Percentiles rank a stretch among this genome's conserved stretches.
These are phyloP conservation scores for Nicotiana knightiana DNA, from an alignment of 257 asterid species.

Conservation along the genomic window DNA sequence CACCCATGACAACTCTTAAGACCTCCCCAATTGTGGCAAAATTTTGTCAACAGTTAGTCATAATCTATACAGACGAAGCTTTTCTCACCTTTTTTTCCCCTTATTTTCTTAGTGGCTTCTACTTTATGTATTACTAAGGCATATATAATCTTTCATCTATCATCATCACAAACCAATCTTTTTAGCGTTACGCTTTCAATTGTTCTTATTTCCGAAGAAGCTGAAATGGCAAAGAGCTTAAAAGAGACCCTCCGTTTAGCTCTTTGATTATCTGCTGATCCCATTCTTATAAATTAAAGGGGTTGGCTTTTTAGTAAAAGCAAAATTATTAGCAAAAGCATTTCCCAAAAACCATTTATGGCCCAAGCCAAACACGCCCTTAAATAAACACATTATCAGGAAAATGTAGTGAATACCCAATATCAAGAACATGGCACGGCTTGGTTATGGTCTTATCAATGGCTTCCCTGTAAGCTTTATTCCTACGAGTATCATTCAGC, in stretches of 20 bases:
- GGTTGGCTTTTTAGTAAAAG: background rate
- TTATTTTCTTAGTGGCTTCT: background rate
- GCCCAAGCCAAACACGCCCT: background rate
- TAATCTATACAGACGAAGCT: background rate
- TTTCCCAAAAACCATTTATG: background rate
- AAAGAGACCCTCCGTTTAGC: background rate
- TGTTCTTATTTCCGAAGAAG: background rate
- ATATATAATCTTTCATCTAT: background rate
- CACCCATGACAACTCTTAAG: background rate
- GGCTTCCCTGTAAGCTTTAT: conserved; percentile 63
- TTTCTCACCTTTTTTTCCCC: background rate
- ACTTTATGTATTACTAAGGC: background rate
- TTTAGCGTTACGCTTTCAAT: background rate
- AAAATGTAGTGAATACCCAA: conserved; percentile 49
- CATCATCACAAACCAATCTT: background rate
- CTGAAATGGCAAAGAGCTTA: background rate
- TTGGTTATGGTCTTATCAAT: conserved; percentile 64
- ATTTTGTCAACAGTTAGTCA: background rate
- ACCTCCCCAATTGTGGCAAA: background rate
- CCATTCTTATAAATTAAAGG: background rate
- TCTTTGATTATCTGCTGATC: background rate
- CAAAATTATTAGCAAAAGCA: too few relatives aligned
- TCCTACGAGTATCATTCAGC: conserved; percentile 83
- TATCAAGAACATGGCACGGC: conserved; percentile 95
- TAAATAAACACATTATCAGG: too few relatives aligned